These are phyloP conservation scores for Solanum tacnaense DNA, from an alignment of 257 asterid species.

Conservation along the genomic window DNA sequence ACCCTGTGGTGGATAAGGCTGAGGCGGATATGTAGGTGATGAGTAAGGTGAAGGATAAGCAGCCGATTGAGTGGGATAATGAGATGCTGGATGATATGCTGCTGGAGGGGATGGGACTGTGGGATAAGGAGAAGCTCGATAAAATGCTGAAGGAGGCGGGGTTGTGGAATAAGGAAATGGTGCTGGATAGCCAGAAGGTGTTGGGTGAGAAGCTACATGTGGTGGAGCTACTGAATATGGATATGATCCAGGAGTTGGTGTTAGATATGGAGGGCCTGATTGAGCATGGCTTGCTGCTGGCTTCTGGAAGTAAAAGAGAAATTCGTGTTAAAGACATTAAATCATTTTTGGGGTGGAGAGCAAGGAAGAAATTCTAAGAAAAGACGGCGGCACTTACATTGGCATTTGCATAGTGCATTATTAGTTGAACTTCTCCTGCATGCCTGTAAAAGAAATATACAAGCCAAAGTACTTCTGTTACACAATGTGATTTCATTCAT, in stretches of 20 bases:
- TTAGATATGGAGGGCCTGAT: too few relatives aligned
- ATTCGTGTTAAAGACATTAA: too few relatives aligned
- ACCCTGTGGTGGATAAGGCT: slow-evolving; percentile 19
- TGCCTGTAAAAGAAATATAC: slow-evolving; percentile 29
- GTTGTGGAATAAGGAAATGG: slow-evolving; percentile 19
- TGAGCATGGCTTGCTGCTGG: too few relatives aligned
- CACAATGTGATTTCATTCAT: not conserved
- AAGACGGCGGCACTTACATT: slow-evolving; percentile 25
- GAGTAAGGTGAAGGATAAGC: slow-evolving; percentile 13
- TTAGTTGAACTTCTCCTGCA: slow-evolving; percentile 82
- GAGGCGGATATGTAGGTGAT: slow-evolving; percentile 26
- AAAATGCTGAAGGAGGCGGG: slow-evolving; percentile 19
- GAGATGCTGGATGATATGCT: slow-evolving; percentile 14
- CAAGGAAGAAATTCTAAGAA: not conserved
- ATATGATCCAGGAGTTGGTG: too few relatives aligned
- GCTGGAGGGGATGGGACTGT: slow-evolving; percentile 14
- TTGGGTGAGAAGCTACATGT: slow-evolving; percentile 12
- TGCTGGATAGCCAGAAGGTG: slow-evolving; percentile 11
- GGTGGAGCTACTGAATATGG: slow-evolving; percentile 3
- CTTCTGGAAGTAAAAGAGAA: too few relatives aligned
- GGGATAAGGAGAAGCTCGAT: slow-evolving; percentile 11
- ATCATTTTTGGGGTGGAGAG: not conserved
- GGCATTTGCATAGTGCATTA: slow-evolving; percentile 72
- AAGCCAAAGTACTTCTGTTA: not conserved
- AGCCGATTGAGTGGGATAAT: slow-evolving; percentile 12